Base-by-base conservation (phyloP, 2,329 filamentous ascomycete genomes). In the Colletotrichum lindemuthianum region DNA sequence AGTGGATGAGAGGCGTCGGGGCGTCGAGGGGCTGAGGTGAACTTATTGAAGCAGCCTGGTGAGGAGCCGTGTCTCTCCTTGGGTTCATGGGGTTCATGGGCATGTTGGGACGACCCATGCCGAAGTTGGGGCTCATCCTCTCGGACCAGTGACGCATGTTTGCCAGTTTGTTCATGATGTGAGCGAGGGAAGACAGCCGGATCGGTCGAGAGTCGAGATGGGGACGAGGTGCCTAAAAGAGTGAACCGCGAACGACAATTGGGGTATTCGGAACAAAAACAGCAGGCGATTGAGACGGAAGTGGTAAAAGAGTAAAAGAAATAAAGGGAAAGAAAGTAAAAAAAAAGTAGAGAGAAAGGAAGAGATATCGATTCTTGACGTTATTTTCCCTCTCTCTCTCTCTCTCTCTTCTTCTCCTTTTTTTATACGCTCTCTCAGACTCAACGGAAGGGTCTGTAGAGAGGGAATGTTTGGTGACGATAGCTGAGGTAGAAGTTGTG, bases 81-180 rank as follows among this genome's bases (percentile, higher is more conserved):
- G 84, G 81, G 72, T 84, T 85, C 74, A 87, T 78, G 68, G 78
- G 76, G 70, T 84, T 82, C 76, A 87, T 84, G 69, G 85, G 84
- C 79, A 83, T 80, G 68, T 82, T 84, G 64, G 79, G 83, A 61
- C 83, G 83, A 72, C 86, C 84, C 84, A 89, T 89, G 77, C 86
- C 85, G 72, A 89, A 89, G 77, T 86, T 88, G 72, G 86, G 87
- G 74, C 84, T 88, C 84, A 89, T 89, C 83, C 87, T 84, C 79
- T 89, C 87, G 76, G 86, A 86, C 88, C 88, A 90, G 82, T 89
- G 86, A 83, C 88, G 86, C 87, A 90, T 89, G 75, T 88, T 89
- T 77, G 86, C 86, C 78, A 90, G 78, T 80, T 90, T 90, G 81
- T 90, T 90, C 88, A 90, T 90, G 74, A 73, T 88, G 84, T 68